Evolutionary conservation across 331 rosid genomes (phyloP), one percentile per base, ranked within the genome.

Genomic region (Prunus yedoensis): DNA sequence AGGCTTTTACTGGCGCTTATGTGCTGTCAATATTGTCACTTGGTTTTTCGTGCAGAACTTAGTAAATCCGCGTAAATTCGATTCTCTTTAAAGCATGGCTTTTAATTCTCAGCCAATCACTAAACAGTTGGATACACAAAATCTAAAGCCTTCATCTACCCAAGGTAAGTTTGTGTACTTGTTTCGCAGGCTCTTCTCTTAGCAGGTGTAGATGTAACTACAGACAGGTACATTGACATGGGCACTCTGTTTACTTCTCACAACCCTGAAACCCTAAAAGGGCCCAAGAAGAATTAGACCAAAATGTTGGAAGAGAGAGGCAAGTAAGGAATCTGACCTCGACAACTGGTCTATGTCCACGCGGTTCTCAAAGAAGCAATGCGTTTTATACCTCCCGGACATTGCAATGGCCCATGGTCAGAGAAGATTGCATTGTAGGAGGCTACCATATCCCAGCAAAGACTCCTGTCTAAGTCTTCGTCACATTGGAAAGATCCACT

Each of bases 331-430:
- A 28, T 61, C 20, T 0, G 70, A 61, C 25, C 15, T 43, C 11
- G 49, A 18, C 17, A 62, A 49, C 27, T 74, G 17, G 50, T 32
- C 8, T 57, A 58, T 57, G 41, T 73, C 57, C 57, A 43, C 43
- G 68, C 67, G 10, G 8, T 73, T 23, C 27, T 57, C 25, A 73
- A 73, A 45, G 74, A 70, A 70, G 32, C 63, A 3, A 6, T 52
- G 50, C 30, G 62, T n/a, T 21, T 59, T 72, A 16, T 72, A 41
- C 76, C 41, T 13, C 25, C 76, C 2, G 67, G 76, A 14, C 75
- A 13, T 56, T 16, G 13, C 32, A 20, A 8, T 41, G 54, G 67
- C 56, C 7, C 56, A 58, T 15, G 38, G 41, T 67, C 67, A 57
- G 6, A 1, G 56, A 57, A 72, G 67, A 72, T n/a, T 72, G 76